Base-by-base conservation (phyloP, 2,329 filamentous ascomycete genomes). In the Didymella exigua region DNA sequence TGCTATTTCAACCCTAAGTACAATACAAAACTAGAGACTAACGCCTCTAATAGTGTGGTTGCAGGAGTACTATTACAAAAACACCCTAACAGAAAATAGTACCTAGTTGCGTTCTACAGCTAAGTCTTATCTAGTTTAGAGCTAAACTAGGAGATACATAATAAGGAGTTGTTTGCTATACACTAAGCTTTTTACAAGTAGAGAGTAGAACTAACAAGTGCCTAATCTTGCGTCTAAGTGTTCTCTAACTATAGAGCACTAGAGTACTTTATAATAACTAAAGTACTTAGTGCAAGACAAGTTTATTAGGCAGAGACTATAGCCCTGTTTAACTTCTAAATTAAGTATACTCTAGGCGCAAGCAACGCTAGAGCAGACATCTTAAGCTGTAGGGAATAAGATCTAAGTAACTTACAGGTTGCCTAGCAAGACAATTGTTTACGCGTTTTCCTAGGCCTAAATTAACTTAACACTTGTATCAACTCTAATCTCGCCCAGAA, bases 221-320 rank as follows among this genome's bases (percentile, higher is more conserved):
- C 42, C 9, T 4, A 33, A 14, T 44, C 29, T 21, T 40, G 18
- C 16, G 16, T 52, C 33, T 26, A 26, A 10, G 33, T 52, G 30
- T 31, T 52, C 14, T 46, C 24, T 27, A 34, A 53, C 38, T 41
- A 46, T 41, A 53, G 33, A 29, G 34, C 34, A 27, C 37, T 53
- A 9, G 5, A 9, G 5, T 26, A 26, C 24, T 26, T 26, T 9
- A 26, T 26, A 9, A 26, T 9, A 5, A 26, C 24, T 5, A 26
- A 26, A 9, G 24, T 9, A 26, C 24, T 26, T 8, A 16, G 13
- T 18, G 4, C 18, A 36, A 36, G 16, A 18, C n/a, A 36, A 16
- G 33, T n/a, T 4, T 18, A 8, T 18, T 36, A 18, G n/a, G 33
- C n/a, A 18, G n/a, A 36, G 14, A 8, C n/a, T 10, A 10, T 36